Evolutionary conservation across 2,329 filamentous ascomycete species (phyloP).

Genomic region (Kalaharituber pfeilii): DNA sequence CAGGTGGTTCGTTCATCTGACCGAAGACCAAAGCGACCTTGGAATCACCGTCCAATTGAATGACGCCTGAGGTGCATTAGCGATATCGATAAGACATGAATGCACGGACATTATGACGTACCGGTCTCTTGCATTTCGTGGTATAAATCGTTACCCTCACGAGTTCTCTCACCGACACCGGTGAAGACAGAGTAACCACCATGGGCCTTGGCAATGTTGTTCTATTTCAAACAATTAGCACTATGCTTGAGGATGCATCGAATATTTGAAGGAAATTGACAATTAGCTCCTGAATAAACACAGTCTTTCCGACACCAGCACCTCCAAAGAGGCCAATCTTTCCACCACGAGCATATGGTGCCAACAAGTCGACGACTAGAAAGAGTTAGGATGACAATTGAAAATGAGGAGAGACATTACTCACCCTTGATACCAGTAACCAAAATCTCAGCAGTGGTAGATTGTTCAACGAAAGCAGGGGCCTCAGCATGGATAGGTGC

Average conservation of each 20-base stretch:
- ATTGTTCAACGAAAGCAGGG: constrained; percentile 85
- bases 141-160: constrained; percentile 99
- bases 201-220: constrained; percentile 99
- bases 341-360: constrained; percentile 99
- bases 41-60: constrained; percentile 96
- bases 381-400: constrained; percentile 7
- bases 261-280: constrained; percentile 31
- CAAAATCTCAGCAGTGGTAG: constrained; percentile 87
- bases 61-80: constrained; percentile 43
- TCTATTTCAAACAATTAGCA: constrained; percentile 32
- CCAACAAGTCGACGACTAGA: constrained; percentile 82
- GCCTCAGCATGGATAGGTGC: constrained; percentile 88
- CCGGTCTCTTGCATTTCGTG: constrained; percentile 99
- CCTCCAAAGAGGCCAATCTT: constrained; percentile 99
- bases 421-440: constrained; percentile 88
- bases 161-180: constrained; percentile 99
- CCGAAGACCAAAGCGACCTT: constrained; percentile 99
- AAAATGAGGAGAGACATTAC: constrained; percentile 6
- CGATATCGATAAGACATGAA: constrained; percentile 3
- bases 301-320: constrained; percentile 99
- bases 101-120: constrained; percentile 9
- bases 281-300: constrained; percentile 99
- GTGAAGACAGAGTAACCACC: constrained; percentile 99
- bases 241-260: neutral
- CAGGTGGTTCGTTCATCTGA: constrained; percentile 99